Conservation (phyloP, 139 green algal genomes). For the Tetraselmis striata region DNA sequence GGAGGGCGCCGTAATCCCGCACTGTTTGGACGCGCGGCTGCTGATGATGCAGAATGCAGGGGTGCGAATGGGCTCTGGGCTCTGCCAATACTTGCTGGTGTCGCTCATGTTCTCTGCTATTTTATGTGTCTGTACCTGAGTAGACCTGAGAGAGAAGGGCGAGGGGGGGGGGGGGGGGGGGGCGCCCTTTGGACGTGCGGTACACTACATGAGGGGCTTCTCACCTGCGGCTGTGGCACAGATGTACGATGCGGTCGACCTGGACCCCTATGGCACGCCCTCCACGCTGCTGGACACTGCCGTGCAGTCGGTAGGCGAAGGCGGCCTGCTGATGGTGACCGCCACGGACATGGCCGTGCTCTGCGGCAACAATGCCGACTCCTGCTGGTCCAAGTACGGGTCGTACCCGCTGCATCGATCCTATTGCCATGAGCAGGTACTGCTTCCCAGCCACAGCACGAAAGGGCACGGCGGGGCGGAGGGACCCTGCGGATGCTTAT, state of each 20-base stretch:
- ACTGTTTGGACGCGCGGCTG: conserved; percentile 68
- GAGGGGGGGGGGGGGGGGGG: too few relatives aligned
- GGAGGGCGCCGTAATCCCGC: conserved; percentile 28
- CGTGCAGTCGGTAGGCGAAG: conserved; percentile 84
- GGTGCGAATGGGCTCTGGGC: not conserved
- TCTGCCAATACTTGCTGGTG: not conserved
- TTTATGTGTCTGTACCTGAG: too few relatives aligned
- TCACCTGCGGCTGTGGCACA: conserved; percentile 23
- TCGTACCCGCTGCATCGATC: conserved; percentile 79
- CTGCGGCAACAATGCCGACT: conserved; percentile 90
- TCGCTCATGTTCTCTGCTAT: too few relatives aligned
- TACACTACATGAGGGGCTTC: too few relatives aligned
- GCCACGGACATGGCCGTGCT: conserved; percentile 98
- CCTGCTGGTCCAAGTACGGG: conserved; percentile 93
- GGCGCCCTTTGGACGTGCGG: too few relatives aligned
- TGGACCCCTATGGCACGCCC: conserved; percentile 95
- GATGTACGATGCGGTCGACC: conserved; percentile 85
- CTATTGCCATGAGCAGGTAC: conserved; percentile 86
- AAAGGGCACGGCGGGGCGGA: too few relatives aligned
- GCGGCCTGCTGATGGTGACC: conserved; percentile 88
- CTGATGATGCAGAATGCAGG: conserved; percentile 62
- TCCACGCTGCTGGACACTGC: conserved; percentile 82
- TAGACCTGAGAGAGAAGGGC: too few relatives aligned
- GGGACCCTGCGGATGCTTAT: too few relatives aligned
- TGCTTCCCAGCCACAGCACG: too few relatives aligned